phyloP scores from a whole-genome alignment of 192 early-diverging fungal genomes.

The Thoreauomyces humboldtii region DNA sequence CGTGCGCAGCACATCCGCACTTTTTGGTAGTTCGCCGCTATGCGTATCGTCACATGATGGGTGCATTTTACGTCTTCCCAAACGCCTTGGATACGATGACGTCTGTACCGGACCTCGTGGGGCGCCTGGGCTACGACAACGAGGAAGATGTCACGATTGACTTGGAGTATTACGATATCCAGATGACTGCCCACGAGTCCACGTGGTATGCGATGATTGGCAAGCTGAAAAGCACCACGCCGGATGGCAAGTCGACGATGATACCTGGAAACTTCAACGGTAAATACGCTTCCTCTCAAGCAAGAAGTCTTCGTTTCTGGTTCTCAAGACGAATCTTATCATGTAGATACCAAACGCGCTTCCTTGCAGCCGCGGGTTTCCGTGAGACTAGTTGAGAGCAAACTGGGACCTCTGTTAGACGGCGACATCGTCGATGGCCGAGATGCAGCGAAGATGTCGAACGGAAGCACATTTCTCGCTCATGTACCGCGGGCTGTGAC shows the following conservation, averaged over 20 bases:
- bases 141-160: conserved; percentile 40
- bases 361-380: conserved; percentile 27
- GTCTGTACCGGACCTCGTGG: conserved; percentile 47
- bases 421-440: conserved; percentile 29
- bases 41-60: conserved; percentile 68
- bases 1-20: conserved; percentile 72
- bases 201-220: conserved; percentile 36
- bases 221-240: conserved; percentile 6
- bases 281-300: conserved; percentile 2
- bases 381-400: conserved; percentile 22
- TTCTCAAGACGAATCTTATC: neutral
- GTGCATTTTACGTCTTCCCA: conserved; percentile 53
- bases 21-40: conserved; percentile 73
- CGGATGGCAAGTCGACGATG: conserved; percentile 7
- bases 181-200: conserved; percentile 11
- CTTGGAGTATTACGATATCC: conserved; percentile 40
- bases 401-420: conserved; percentile 5
- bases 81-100: conserved; percentile 45
- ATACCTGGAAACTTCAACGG: conserved; percentile 20
- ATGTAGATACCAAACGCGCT: conserved; percentile 22
- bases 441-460: neutral
- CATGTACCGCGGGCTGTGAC: too few relatives aligned
- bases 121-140: conserved; percentile 61
- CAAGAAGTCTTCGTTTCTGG: too few relatives aligned
- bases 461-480: too few relatives aligned